Conservation (phyloP, 805 yeast genomes). For the Yarrowia sp. region DNA sequence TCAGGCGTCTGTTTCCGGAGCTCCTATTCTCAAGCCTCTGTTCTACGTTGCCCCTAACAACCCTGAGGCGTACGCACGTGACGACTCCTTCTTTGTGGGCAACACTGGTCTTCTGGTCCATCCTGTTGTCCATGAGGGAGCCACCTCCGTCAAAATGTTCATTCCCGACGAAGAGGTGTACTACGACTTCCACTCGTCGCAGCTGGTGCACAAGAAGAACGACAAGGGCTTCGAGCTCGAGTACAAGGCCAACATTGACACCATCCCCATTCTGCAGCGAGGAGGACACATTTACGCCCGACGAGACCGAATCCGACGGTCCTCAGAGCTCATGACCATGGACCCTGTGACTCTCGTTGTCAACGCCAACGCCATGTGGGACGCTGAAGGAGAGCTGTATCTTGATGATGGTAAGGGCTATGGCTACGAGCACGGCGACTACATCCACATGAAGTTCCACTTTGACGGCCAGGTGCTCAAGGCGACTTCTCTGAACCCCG, state of each 20-base stretch:
- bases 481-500: slow-evolving; percentile 33
- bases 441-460: slow-evolving; percentile 53
- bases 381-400: slow-evolving; percentile 66
- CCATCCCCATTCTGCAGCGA: slow-evolving; percentile 72
- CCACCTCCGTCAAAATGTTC: slow-evolving; percentile 53
- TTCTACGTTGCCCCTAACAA: slow-evolving; percentile 50
- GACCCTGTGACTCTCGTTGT: slow-evolving; percentile 83
- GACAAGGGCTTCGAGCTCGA: slow-evolving; percentile 42
- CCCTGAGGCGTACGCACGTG: slow-evolving; percentile 62
- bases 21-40: slow-evolving; percentile 64
- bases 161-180: slow-evolving; percentile 57
- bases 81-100: slow-evolving; percentile 85
- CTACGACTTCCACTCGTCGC: slow-evolving; percentile 49
- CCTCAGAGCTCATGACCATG: slow-evolving; percentile 71
- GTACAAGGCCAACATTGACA: slow-evolving; percentile 58
- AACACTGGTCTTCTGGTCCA: slow-evolving; percentile 72
- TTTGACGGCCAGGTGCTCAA: slow-evolving; percentile 48
- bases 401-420: slow-evolving; percentile 86
- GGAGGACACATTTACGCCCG: slow-evolving; percentile 80
- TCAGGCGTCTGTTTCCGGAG: slow-evolving; percentile 64
- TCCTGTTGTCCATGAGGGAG: slow-evolving; percentile 73
- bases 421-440: slow-evolving; percentile 60
- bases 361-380: slow-evolving; percentile 57
- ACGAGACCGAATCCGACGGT: slow-evolving; percentile 79
- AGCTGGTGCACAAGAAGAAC: slow-evolving; percentile 24